phyloP scores from a whole-genome alignment of 805 yeast genomes.

The Diddensiella transvaalensis region DNA sequence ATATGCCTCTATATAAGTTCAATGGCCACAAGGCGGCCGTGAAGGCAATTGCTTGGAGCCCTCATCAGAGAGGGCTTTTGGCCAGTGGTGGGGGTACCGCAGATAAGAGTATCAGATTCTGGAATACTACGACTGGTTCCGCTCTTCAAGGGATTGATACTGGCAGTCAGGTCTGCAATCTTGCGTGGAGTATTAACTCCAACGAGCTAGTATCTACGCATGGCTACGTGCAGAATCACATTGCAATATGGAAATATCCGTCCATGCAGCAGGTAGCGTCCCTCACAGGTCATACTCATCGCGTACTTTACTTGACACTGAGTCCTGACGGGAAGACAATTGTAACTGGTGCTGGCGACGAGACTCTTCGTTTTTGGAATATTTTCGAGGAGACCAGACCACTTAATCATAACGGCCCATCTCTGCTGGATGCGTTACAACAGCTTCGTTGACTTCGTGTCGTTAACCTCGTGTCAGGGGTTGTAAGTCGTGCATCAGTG shows the following conservation, averaged over 20 bases:
- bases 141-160: slow-evolving; percentile 81
- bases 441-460: slow-evolving; percentile 21
- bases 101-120: slow-evolving; percentile 81
- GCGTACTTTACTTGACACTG: slow-evolving; percentile 84
- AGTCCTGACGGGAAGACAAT: slow-evolving; percentile 96
- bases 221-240: slow-evolving; percentile 87
- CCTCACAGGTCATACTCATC: slow-evolving; percentile 87
- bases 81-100: slow-evolving; percentile 98
- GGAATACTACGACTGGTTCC: slow-evolving; percentile 83
- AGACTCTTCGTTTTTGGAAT: slow-evolving; percentile 93
- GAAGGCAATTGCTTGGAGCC: slow-evolving; percentile 96
- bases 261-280: slow-evolving; percentile 90
- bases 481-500: too few relatives aligned
- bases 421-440: slow-evolving; percentile 22
- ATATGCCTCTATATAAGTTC: slow-evolving; percentile 66
- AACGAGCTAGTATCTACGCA: slow-evolving; percentile 93
- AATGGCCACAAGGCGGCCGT: slow-evolving; percentile 91
- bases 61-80: slow-evolving; percentile 88
- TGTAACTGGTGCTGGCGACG: slow-evolving; percentile 98
- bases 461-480: too few relatives aligned
- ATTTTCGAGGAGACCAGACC: slow-evolving; percentile 63
- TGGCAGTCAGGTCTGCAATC: slow-evolving; percentile 93
- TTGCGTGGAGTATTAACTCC: slow-evolving; percentile 88
- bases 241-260: slow-evolving; percentile 91
- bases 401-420: slow-evolving; percentile 4